Percentiles rank a stretch among this genome's conserved stretches.
Conservation (phyloP, 2,329 filamentous ascomycete genomes). For the Colletotrichum kahawae region DNA sequence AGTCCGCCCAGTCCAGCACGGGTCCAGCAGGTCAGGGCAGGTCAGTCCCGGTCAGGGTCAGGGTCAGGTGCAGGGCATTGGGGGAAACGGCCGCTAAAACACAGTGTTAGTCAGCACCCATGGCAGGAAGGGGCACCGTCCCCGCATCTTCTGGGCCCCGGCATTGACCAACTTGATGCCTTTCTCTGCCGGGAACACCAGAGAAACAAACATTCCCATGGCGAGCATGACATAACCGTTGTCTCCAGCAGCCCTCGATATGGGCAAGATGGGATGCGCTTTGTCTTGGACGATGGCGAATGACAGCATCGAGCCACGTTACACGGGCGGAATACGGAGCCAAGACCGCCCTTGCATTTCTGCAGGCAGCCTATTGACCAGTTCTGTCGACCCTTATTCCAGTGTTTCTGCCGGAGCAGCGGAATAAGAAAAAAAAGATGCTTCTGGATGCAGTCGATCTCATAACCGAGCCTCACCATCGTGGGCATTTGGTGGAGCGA, state of each 20-base stretch:
- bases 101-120: neutral
- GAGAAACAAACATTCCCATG: neutral
- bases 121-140: neutral
- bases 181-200: neutral
- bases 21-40: neutral
- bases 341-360: neutral
- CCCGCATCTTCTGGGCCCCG: conserved; percentile 2
- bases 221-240: neutral
- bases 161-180: neutral
- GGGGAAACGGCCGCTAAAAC: conserved; percentile 6
- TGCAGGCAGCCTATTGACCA: neutral
- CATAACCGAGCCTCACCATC: neutral
- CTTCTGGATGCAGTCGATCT: neutral
- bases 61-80: neutral
- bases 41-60: neutral
- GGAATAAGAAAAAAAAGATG: neutral
- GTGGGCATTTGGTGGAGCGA: neutral
- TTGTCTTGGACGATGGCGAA: neutral
- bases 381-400: neutral
- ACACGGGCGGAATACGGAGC: neutral
- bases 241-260: neutral
- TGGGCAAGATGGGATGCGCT: neutral
- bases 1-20: neutral
- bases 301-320: neutral
- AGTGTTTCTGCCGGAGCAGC: neutral